Evolutionary conservation across 2,329 filamentous ascomycete genomes (phyloP), one percentile per base, ranked within the genome.

Genomic region (Pseudocercospora crystallina): DNA sequence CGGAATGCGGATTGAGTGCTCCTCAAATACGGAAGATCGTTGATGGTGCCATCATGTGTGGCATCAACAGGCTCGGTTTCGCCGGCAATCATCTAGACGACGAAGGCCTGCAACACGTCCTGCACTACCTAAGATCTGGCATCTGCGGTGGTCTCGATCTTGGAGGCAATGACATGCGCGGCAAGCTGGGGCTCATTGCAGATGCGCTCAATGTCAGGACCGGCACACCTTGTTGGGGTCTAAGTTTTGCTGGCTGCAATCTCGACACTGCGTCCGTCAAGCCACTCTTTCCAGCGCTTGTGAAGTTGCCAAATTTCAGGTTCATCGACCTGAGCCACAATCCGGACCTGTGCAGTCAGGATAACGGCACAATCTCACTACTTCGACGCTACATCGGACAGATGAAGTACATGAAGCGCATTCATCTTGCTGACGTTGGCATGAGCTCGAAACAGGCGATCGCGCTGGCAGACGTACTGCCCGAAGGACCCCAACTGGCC

Each of bases 291-390:
- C 89, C 90, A 4, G 82, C 82, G 5, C 72, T 97, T 47, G 77
- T 80, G 20, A 82, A 79, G 58, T 74, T 96, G 49, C 78, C 79
- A 2, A 82, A 86, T 57, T 86, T 96, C 65, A 84, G 88, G 14
- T 96, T 96, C 66, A 83, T 99, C 52, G 94, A 97, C 67, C 76
- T 99, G 32, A 96, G 90, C 5, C 90, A 96, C 64, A 97, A 97
- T 61, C 87, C 80, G 30, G 83, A 83, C 14, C 77, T 99, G 12
- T 80, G 84, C 45, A 77, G 78, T 3, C 78, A 86, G 47, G 55
- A 63, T 40, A 62, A 66, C 34, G 61, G 57, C n/a, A 61, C 61
- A 8, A 62, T 69, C 40, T 63, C 65, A 14, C 73, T 90, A 3
- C 76, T 97, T 48, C 80, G 94, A 61, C 89, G 88, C 73, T 94